Base-by-base conservation (phyloP, 148 eudicot genomes). In the Persicaria maculosa region DNA sequence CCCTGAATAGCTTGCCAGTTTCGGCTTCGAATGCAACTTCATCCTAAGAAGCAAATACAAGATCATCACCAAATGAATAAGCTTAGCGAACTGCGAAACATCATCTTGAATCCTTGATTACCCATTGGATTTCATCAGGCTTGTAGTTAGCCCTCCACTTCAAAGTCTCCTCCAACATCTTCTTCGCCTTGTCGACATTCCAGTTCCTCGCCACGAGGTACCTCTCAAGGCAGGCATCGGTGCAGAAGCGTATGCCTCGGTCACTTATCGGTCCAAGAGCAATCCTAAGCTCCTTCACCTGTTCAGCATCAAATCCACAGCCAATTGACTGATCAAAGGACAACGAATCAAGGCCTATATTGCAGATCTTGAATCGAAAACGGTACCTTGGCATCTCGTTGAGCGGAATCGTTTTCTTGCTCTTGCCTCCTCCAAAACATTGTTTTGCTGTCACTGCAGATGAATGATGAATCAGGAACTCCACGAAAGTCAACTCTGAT, bases 61-160 rank as follows among this genome's bases (percentile, higher is more conserved):
- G 15, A 62, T 31, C 68, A 36, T 64, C 11, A 31, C 44, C 12
- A 64, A 64, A 31, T 31, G 36, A 31, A 31, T 1, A 31, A 31
- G 36, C 36, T 31, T 31, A 31, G 36, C 36, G 36, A 31, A 31
- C 1, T 31, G 36, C 36, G 36, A 31, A 31, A 31, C 36, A 31
- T 31, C 36, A 31, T 31, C 36, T 31, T n/a, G n/a, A n/a, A n/a
- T n/a, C n/a, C n/a, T n/a, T 40, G 7, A 7, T 44, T 82, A 95
- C 98, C 97, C 97, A 95, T 61, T 90, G 86, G 76, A 95, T 95
- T 79, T 92, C 92, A 87, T 90, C 97, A 0, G 98, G 98, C 80
- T 92, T 92, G 82, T 74, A 95, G 73, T 80, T 74, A 74, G 84
- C 82, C 76, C 98, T 90, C 98, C 98, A 95, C 48, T 85, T 76